These are phyloP conservation scores for Microdochium paspali DNA, from an alignment of 2,329 filamentous ascomycete species.

Conservation along the genomic window DNA sequence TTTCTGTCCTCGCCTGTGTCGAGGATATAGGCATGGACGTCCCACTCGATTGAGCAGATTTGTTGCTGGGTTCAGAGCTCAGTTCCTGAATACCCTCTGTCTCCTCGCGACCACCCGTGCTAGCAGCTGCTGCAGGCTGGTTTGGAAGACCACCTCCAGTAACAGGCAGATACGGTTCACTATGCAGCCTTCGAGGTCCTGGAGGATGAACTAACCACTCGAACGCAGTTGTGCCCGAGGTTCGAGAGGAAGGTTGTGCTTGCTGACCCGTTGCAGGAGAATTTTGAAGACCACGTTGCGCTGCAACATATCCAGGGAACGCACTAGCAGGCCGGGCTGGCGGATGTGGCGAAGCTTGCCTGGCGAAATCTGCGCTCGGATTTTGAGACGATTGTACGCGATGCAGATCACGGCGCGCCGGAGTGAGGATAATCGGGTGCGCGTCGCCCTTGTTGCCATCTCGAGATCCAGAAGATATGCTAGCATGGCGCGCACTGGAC, in stretches of 20 bases:
- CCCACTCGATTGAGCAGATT: not conserved
- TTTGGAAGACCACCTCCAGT: not conserved
- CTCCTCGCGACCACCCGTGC: not conserved
- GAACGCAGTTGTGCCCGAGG: not conserved
- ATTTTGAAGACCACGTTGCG: not conserved
- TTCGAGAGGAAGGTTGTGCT: not conserved
- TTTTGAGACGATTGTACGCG: not conserved
- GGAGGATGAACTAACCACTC: not conserved
- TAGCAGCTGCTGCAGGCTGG: not conserved
- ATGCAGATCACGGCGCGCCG: not conserved
- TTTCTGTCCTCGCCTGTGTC: not conserved
- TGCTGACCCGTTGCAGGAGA: not conserved
- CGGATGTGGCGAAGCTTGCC: not conserved
- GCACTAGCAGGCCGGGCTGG: not conserved
- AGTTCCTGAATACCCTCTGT: not conserved
- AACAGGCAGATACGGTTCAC: not conserved
- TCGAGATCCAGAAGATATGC: conserved; percentile 5
- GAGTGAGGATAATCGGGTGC: not conserved
- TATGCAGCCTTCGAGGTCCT: not conserved
- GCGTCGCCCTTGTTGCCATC: not conserved
- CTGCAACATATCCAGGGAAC: not conserved
- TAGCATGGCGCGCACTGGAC: conserved; percentile 12
- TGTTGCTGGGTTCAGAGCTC: not conserved
- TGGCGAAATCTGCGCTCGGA: not conserved
- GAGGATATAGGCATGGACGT: not conserved